Conservation (phyloP, 2,329 filamentous ascomycete species). For the Diaporthe sp. region DNA sequence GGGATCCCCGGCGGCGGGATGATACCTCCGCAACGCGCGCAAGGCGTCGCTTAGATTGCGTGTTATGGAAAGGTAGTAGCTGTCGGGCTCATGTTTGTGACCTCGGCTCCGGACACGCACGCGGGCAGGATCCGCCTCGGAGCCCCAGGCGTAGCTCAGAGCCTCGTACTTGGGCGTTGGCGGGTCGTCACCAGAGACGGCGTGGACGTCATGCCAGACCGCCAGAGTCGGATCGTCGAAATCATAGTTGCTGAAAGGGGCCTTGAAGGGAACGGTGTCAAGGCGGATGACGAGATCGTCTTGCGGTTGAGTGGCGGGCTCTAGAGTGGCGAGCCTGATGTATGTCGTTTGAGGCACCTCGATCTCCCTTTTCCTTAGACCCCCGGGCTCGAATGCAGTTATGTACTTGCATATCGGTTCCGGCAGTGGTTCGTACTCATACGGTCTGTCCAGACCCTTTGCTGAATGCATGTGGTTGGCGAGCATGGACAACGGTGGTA, state of each 20-base stretch:
- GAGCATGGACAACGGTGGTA: not conserved
- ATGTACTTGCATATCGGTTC: not conserved
- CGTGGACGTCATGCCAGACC: not conserved
- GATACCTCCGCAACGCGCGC: not conserved
- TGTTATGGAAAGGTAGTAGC: conserved; percentile 7
- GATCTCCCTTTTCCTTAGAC: not conserved
- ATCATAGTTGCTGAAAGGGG: not conserved
- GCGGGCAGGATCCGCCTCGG: not conserved
- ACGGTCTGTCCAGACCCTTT: not conserved
- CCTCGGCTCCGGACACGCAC: not conserved
- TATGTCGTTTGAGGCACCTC: not conserved
- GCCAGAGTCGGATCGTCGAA: not conserved
- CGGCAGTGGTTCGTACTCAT: not conserved
- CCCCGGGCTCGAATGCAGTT: not conserved
- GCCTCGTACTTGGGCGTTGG: conserved; percentile 10
- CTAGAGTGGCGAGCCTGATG: conserved; percentile 19
- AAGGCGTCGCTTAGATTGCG: not conserved
- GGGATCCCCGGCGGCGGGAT: not conserved
- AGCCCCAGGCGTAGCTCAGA: conserved; percentile 18
- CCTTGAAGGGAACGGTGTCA: conserved; percentile 5
- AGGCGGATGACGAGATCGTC: conserved; percentile 10
- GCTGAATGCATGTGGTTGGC: not conserved
- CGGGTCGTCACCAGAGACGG: not conserved
- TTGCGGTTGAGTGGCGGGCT: not conserved
- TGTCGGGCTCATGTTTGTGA: not conserved